Evolutionary conservation across 495 filamentous ascomycete species (phyloP), one percentile per base, ranked within the genome.

Genomic region (Neurospora sp.): DNA sequence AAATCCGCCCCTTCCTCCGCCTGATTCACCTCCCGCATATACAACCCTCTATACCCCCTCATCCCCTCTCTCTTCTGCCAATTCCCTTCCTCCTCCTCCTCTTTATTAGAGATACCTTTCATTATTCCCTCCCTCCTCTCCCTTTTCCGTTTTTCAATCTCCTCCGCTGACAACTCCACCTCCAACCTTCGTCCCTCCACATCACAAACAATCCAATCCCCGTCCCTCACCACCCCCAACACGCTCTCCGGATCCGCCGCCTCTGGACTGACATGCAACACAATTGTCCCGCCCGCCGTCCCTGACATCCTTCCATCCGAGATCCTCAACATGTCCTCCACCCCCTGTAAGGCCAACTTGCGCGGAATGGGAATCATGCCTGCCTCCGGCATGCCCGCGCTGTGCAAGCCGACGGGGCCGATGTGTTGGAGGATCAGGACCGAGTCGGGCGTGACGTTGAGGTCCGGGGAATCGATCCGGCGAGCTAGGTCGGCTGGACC

Each of bases 311-410:
- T 79, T 0, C 90, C 90, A 75, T 92, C 90, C 0, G 87, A 89
- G 1, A 92, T 78, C 0, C 90, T 81, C 45, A 92, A 78, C 90
- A 92, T 92, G 78, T 91, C 90, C 59, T 78, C 79, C 0, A 91
- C 88, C 0, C 90, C 90, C n/a, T 79, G 75, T 2, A 79, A 81
- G 0, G 85, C 88, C 8, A 92, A 82, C 72, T 90, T 90, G 40
- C 87, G 84, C 39, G 90, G 89, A 14, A 91, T 90, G 2, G 89
- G 90, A 12, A 91, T 85, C 5, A 91, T 75, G 9, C 89, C 89
- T 1, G 89, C 89, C 79, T 92, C 90, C 5, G 90, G 90, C 90
- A 91, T 92, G 0, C 90, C 90, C 0, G 89, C 89, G 73, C 89
- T 88, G 10, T 53, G 45, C 45, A 53, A 12, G 1, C 90, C 90